These are phyloP conservation scores for Neurospora sp. DNA, from an alignment of 495 filamentous ascomycete species.

Conservation along the genomic window DNA sequence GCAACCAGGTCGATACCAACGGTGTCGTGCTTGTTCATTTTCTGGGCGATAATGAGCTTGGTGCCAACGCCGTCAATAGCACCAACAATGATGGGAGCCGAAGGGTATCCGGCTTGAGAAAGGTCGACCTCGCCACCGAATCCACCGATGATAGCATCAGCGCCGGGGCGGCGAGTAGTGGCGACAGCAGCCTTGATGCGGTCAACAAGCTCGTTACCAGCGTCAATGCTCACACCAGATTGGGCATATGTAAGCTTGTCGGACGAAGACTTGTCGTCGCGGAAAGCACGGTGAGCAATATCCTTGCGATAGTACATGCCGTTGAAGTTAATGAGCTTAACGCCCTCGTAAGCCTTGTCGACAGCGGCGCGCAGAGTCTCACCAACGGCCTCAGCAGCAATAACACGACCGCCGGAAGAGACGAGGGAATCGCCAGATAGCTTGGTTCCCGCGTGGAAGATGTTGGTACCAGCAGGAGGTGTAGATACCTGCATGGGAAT, in stretches of 20 bases:
- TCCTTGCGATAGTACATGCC: conserved; percentile 90
- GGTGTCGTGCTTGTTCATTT: conserved; percentile 77
- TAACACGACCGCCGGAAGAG: conserved; percentile 81
- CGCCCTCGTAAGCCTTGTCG: conserved; percentile 69
- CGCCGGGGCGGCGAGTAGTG: conserved; percentile 71
- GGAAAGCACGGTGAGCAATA: conserved; percentile 68
- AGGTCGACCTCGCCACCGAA: conserved; percentile 90
- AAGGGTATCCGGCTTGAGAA: conserved; percentile 59
- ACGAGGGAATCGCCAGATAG: conserved; percentile 48
- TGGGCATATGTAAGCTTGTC: conserved; percentile 80
- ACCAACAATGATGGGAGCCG: conserved; percentile 69
- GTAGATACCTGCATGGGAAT: conserved; percentile 53
- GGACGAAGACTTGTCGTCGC: conserved; percentile 20
- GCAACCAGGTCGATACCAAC: conserved; percentile 94
- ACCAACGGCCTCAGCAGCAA: conserved; percentile 75
- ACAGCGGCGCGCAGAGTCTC: conserved; percentile 70
- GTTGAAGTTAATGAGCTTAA: conserved; percentile 71
- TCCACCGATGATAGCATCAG: conserved; percentile 85
- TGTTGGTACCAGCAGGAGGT: conserved; percentile 42
- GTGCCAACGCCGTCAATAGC: conserved; percentile 96
- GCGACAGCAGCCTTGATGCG: conserved; percentile 76
- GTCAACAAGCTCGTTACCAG: conserved; percentile 82
- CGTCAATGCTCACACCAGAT: conserved; percentile 85
- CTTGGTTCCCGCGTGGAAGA: conserved; percentile 92
- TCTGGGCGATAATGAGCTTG: conserved; percentile 89